These are phyloP conservation scores for Magnolia kwangsiensis DNA, from an alignment of 164 flowering plant species.

Conservation along the genomic window DNA sequence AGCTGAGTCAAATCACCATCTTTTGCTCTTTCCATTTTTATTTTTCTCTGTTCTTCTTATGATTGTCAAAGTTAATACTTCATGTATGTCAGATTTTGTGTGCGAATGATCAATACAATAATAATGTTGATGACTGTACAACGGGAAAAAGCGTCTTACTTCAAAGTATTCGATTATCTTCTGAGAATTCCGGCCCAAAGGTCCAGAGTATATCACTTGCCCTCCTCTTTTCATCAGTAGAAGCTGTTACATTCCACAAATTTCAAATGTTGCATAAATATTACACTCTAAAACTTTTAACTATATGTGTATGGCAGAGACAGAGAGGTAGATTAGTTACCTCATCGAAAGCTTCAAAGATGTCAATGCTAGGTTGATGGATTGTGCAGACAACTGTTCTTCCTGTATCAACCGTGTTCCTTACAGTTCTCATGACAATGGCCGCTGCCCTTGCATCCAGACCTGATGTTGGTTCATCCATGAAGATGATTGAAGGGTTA, in stretches of 20 bases:
- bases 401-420: conserved; percentile 98
- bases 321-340: conserved; percentile 23
- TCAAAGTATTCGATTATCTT: conserved; percentile 79
- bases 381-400: conserved; percentile 98
- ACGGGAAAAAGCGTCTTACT: conserved; percentile 30
- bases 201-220: conserved; percentile 86
- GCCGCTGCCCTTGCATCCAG: conserved; percentile 99
- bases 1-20: neutral
- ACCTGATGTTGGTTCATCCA: conserved; percentile 99
- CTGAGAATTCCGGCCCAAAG: conserved; percentile 72
- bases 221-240: conserved; percentile 95
- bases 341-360: conserved; percentile 99
- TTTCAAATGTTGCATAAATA: neutral
- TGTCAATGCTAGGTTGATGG: conserved; percentile 98
- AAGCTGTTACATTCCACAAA: conserved; percentile 31
- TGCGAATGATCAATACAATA: neutral
- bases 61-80: neutral
- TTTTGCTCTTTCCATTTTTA: too few relatives aligned
- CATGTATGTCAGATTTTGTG: neutral
- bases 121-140: neutral
- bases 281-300: neutral
- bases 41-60: too few relatives aligned
- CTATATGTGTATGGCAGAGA: neutral
- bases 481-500: conserved; percentile 98
- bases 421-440: conserved; percentile 96